Evolutionary conservation across 805 yeast species (phyloP).

Genomic region (Spathaspora passalidarum): DNA sequence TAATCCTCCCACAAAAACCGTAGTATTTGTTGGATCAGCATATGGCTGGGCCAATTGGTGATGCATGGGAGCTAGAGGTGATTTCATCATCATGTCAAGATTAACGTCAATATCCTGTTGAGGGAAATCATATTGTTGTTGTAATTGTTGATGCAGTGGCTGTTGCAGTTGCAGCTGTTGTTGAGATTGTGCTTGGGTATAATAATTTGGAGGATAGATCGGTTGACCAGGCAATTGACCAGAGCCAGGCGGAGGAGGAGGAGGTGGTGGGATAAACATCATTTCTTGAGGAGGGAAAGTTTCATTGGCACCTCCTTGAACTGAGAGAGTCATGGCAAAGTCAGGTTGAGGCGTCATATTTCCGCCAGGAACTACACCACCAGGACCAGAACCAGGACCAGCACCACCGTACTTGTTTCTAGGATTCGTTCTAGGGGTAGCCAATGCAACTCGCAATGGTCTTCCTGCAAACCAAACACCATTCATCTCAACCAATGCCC

Average conservation of each 20-base stretch:
- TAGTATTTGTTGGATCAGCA: slow-evolving; percentile 63
- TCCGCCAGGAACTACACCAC: not conserved
- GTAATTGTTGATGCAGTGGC: not conserved
- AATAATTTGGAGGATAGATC: not conserved
- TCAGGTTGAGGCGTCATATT: not conserved
- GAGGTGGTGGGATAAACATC: slow-evolving; percentile 10
- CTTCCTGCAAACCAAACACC: slow-evolving; percentile 81
- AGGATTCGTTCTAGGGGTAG: slow-evolving; percentile 57
- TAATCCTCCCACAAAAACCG: slow-evolving; percentile 76
- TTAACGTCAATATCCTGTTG: not conserved
- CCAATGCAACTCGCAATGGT: slow-evolving; percentile 72
- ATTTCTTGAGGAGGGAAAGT: slow-evolving; percentile 3
- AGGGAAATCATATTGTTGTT: not conserved
- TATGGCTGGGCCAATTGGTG: slow-evolving; percentile 22
- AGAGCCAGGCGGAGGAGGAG: slow-evolving; percentile 12
- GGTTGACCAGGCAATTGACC: slow-evolving; percentile 2
- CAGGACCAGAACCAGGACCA: not conserved
- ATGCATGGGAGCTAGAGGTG: slow-evolving; percentile 2
- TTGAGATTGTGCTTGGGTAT: slow-evolving; percentile 1
- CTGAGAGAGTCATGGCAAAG: not conserved
- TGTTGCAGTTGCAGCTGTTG: not conserved
- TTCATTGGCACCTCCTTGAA: not conserved
- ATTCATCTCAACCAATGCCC: slow-evolving; percentile 72
- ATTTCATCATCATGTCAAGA: not conserved
- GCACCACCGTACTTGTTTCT: slow-evolving; percentile 3